Percentiles rank a stretch among this genome's conserved stretches.
Evolutionary conservation across 441 rosid species (phyloP).

Genomic region (Pelargonium australe): DNA sequence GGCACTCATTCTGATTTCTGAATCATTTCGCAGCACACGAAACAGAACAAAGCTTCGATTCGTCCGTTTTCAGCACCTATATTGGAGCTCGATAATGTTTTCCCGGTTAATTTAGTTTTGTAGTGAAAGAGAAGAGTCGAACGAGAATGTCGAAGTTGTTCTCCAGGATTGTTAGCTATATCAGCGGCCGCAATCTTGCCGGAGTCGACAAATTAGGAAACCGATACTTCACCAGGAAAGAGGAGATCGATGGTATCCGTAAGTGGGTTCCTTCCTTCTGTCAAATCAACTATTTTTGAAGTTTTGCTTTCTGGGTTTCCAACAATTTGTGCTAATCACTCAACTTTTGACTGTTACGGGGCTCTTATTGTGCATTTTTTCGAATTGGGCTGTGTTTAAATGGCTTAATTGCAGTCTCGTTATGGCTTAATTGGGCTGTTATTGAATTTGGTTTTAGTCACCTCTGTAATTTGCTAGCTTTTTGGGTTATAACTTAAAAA

Average conservation of each 20-base stretch:
- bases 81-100: background rate
- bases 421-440: background rate
- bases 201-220: conserved; percentile 78
- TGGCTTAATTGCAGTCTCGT: background rate
- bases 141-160: conserved; percentile 61
- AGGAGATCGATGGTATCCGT: conserved; percentile 79
- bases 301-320: background rate
- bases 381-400: background rate
- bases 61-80: background rate
- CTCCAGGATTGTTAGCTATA: conserved; percentile 55
- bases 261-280: conserved; percentile 32
- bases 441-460: background rate
- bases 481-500: background rate
- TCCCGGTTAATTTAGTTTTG: background rate
- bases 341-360: background rate
- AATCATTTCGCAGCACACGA: background rate
- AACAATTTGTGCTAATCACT: background rate
- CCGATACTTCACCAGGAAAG: conserved; percentile 67
- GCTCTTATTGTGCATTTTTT: background rate
- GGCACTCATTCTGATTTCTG: background rate
- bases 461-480: background rate
- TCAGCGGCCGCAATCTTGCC: conserved; percentile 40
- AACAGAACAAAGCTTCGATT: background rate
- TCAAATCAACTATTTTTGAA: background rate
- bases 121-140: background rate